Conservation (phyloP, 148 eudicot species). For the Spergularia marina region DNA sequence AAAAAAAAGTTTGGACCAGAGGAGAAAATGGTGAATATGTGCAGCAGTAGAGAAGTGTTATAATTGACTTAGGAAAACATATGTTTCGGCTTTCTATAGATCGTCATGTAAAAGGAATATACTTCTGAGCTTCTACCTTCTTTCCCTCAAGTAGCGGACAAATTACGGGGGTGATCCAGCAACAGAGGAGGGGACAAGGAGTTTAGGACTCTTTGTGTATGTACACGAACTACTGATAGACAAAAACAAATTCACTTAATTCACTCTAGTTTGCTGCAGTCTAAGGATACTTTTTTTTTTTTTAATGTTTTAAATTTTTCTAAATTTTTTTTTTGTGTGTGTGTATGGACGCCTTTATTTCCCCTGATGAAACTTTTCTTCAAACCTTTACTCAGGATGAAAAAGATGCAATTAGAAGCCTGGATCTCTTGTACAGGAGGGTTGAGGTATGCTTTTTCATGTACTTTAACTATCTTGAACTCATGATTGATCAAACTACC, state of each 20-base stretch:
- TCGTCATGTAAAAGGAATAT: no score
- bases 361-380: conserved; percentile 1
- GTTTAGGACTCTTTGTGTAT: no score
- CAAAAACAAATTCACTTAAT: neutral
- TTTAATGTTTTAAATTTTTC: no score
- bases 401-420: conserved; percentile 92
- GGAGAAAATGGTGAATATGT: no score
- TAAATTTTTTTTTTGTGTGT: no score
- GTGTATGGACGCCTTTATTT: conserved; percentile 1
- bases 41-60: no score
- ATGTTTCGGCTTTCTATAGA: neutral
- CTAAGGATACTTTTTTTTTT: neutral
- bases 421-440: conserved; percentile 93
- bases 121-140: no score
- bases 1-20: neutral
- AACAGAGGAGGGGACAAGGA: no score
- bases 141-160: neutral
- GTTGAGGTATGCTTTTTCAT: conserved; percentile 67
- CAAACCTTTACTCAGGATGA: conserved; percentile 59
- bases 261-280: neutral
- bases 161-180: no score
- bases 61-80: neutral
- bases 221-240: no score
- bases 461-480: neutral
- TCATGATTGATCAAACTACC: neutral